Evolutionary conservation across 1,284 basidiomycete genomes (phyloP).

Genomic region (Tranzscheliella williamsii): DNA sequence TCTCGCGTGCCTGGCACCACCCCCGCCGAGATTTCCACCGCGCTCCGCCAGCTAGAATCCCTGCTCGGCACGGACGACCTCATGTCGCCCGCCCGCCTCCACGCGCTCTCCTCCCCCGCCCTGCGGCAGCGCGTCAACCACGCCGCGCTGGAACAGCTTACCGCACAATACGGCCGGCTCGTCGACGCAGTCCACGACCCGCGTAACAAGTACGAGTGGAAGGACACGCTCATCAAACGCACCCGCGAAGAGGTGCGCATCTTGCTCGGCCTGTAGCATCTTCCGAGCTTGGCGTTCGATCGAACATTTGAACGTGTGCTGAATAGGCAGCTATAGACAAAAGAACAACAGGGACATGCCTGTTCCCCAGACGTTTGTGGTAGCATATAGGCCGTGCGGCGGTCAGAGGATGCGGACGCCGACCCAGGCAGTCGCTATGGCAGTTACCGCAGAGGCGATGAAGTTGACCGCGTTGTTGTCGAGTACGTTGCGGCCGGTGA

Average conservation of each 20-base stretch:
- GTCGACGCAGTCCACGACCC: constrained; percentile 5
- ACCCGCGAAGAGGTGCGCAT: constrained; percentile 27
- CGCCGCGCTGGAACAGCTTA: constrained; percentile 17
- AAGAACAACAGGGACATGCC: too few species aligned
- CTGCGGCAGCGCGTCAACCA: constrained; percentile 21
- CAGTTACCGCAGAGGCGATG: constrained; percentile 26
- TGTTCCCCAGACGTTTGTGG: too few species aligned
- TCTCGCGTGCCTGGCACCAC: constrained; percentile 1
- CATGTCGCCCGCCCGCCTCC: constrained; percentile 21
- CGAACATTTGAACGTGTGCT: too few species aligned
- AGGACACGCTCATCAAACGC: constrained; percentile 10
- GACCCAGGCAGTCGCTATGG: constrained; percentile 18
- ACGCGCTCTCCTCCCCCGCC: constrained; percentile 10
- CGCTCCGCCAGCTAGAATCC: constrained; percentile 15
- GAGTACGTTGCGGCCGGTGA: constrained; percentile 75
- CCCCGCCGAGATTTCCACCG: constrained; percentile 1
- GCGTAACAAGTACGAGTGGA: constrained; percentile 6
- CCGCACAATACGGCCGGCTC: constrained; percentile 12
- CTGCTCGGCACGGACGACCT: constrained; percentile 34
- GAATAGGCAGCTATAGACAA: too few species aligned
- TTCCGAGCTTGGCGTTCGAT: too few species aligned
- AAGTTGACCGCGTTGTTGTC: constrained; percentile 69
- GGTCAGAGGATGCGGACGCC: constrained; percentile 9
- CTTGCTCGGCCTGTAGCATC: constrained; percentile 26
- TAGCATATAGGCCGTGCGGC: too few species aligned